Conservation (phyloP, 208 protist genomes). For the Crithidia sp. region DNA sequence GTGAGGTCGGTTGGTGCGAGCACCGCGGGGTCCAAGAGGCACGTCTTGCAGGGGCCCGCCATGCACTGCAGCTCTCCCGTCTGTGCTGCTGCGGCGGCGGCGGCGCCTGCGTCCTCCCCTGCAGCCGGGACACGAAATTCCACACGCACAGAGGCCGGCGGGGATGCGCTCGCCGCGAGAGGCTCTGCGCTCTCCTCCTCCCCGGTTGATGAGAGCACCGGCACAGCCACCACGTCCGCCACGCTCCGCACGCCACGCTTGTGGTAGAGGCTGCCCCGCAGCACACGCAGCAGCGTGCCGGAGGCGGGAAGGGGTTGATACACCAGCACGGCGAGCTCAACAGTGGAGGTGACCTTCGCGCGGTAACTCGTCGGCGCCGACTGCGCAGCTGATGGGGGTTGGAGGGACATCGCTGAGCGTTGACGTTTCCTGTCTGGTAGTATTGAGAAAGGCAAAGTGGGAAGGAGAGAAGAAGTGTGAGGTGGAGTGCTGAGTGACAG, state of each 20-base stretch:
- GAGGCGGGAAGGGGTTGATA: slow-evolving; percentile 43
- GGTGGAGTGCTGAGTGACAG: too few species aligned
- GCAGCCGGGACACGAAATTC: slow-evolving; percentile 1
- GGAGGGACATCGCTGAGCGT: too few species aligned
- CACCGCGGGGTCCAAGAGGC: slow-evolving; percentile 24
- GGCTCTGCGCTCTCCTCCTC: neutral
- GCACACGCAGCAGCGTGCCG: slow-evolving; percentile 49
- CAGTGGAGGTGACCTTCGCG: slow-evolving; percentile 21
- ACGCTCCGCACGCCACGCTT: slow-evolving; percentile 74
- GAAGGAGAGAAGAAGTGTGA: too few species aligned
- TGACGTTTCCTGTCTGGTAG: too few species aligned
- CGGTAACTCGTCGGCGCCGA: slow-evolving; percentile 22
- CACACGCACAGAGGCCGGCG: neutral
- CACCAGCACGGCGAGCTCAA: slow-evolving; percentile 45
- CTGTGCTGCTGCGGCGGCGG: neutral
- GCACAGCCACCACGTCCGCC: slow-evolving; percentile 28
- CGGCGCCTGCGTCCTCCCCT: neutral
- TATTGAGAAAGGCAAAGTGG: too few species aligned
- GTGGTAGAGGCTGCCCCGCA: slow-evolving; percentile 59
- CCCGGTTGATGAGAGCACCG: neutral
- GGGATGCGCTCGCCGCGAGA: neutral
- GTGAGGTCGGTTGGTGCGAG: neutral
- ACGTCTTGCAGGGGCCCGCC: slow-evolving; percentile 26
- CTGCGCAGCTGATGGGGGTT: too few species aligned
- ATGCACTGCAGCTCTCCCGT: neutral